Evolutionary conservation across 257 asterid genomes (phyloP), one percentile per base, ranked within the genome.

Genomic region (Orobanche coerulescens): DNA sequence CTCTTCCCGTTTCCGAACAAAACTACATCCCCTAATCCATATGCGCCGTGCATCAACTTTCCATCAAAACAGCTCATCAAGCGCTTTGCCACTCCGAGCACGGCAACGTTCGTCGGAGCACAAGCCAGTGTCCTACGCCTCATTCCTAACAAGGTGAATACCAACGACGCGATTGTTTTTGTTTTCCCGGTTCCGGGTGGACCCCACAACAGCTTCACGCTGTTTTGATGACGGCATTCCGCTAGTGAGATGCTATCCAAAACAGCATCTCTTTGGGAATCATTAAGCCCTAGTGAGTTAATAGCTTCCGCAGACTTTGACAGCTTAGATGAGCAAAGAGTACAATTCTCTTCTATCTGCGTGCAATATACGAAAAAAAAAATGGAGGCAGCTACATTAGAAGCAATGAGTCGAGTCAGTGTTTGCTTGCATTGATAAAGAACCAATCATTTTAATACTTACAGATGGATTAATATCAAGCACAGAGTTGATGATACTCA

Each of bases 111-210:
- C 4, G 96, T 88, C 2, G 94, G 96, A 25, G 87, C 87, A 76
- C 92, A 88, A 62, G 81, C 75, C 51, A 85, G 40, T 43, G 94
- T 74, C 80, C 86, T 81, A 69, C 82, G 66, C 57, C 71, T 76
- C 67, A 68, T 46, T 54, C 67, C 42, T 4, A 79, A 60, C 58
- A 88, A 73, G 6, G 63, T 28, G 26, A 72, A 64, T 15, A 79
- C 52, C 14, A 88, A 47, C 1, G 87, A 60, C 13, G 85, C 76
- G 10, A 76, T 62, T 2, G 95, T 88, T 36, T 71, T 88, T 0
- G 92, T 88, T 53, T 88, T 88, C 25, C 94, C 94, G 0, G 96
- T 88, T 47, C 96, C 96, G 3, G 94, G 96, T 1, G 96, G 96
- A 49, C 96, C 96, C 96, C 96, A 84, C 19, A 82, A 77, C 68